These are phyloP conservation scores for Helotiales sp. DNA, from an alignment of 2,329 filamentous ascomycete species.

Conservation along the genomic window DNA sequence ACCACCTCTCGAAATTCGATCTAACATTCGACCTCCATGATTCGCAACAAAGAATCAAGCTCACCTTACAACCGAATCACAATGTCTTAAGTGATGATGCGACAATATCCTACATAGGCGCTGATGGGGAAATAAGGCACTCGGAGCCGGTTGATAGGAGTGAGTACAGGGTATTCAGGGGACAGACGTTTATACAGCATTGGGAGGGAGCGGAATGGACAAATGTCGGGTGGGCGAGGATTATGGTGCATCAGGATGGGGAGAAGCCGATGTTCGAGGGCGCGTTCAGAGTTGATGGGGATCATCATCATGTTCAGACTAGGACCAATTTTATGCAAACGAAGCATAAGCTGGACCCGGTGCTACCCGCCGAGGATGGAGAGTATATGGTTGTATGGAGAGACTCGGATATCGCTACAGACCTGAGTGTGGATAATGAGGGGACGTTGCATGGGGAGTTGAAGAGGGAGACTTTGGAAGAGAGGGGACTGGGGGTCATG, in stretches of 20 bases:
- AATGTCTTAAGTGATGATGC: constrained; percentile 81
- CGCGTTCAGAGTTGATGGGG: constrained; percentile 75
- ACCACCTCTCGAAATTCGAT: constrained; percentile 81
- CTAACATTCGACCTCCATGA: constrained; percentile 75
- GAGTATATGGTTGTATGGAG: constrained; percentile 91
- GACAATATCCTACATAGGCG: constrained; percentile 68
- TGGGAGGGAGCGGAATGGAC: constrained; percentile 66
- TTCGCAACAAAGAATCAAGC: constrained; percentile 68
- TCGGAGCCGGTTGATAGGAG: constrained; percentile 70
- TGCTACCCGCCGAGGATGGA: constrained; percentile 48
- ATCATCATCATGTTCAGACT: constrained; percentile 86
- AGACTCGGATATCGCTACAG: constrained; percentile 73
- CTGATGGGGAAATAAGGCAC: constrained; percentile 66
- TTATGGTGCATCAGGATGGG: constrained; percentile 78
- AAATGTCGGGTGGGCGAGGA: constrained; percentile 82
- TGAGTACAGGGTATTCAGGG: constrained; percentile 82
- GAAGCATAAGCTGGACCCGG: constrained; percentile 70
- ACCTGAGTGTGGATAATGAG: constrained; percentile 39
- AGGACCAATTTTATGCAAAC: constrained; percentile 72
- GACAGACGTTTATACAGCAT: constrained; percentile 69
- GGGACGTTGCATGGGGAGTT: constrained; percentile 50
- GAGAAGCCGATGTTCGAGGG: constrained; percentile 82
- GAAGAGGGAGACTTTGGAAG: constrained; percentile 8
- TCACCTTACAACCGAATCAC: constrained; percentile 85
- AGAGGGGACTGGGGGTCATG: constrained; percentile 16